Conservation (phyloP, 148 eudicot species). For the Rhododendron molle region DNA sequence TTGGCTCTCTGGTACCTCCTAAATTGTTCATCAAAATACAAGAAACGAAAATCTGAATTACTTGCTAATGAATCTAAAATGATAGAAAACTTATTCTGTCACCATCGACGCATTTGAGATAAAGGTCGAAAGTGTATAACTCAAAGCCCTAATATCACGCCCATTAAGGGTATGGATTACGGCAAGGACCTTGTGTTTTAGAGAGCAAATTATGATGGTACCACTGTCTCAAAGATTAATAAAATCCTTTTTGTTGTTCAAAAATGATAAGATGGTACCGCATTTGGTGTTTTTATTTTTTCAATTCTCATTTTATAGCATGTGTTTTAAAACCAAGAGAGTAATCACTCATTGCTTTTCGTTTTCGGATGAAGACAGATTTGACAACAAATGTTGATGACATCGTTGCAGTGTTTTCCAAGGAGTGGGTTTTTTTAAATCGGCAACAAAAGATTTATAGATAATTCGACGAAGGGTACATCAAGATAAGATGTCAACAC, state of each 20-base stretch:
- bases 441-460: too few relatives aligned
- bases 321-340: background rate
- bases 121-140: background rate
- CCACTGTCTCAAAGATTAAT: background rate
- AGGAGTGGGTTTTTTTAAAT: background rate
- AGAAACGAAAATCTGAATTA: background rate
- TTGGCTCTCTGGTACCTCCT: conserved; percentile 78
- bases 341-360: background rate
- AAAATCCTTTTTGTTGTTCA: too few relatives aligned
- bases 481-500: too few relatives aligned
- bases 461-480: too few relatives aligned
- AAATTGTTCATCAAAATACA: background rate
- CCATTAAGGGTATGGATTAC: background rate
- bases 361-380: background rate
- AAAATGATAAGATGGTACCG: background rate
- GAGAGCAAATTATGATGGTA: background rate
- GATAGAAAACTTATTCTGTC: too few relatives aligned
- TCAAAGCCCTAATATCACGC: background rate
- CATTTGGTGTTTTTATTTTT: background rate
- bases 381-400: background rate
- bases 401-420: background rate
- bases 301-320: background rate
- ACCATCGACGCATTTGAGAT: background rate
- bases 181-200: background rate
- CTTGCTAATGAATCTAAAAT: background rate